phyloP scores from a whole-genome alignment of 2,329 filamentous ascomycete species.

The Colletotrichum sp. region DNA sequence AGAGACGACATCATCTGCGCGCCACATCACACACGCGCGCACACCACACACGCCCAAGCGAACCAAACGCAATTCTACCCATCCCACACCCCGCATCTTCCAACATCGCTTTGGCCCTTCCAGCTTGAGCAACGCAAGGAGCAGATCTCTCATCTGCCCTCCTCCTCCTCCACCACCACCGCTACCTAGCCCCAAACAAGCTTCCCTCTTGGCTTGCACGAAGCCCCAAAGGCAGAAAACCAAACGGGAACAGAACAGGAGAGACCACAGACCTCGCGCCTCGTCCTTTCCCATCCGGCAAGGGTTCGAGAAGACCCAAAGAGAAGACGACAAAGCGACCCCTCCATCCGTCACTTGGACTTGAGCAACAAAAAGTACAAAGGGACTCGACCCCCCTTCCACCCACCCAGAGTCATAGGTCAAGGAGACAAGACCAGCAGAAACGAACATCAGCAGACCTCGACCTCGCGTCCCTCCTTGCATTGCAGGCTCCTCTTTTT shows the following conservation, averaged over 20 bases:
- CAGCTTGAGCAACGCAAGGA: background rate
- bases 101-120: background rate
- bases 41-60: background rate
- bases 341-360: background rate
- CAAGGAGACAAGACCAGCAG: background rate
- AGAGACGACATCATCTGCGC: background rate
- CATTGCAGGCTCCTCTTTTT: background rate
- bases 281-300: background rate
- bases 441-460: conserved; percentile 6
- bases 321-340: background rate
- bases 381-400: background rate
- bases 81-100: background rate
- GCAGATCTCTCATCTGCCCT: background rate
- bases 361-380: background rate
- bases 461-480: background rate
- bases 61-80: background rate
- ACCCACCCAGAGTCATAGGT: background rate
- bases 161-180: background rate
- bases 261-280: background rate
- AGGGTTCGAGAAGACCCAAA: background rate
- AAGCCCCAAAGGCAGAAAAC: background rate
- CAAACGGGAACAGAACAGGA: background rate
- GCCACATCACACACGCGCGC: background rate
- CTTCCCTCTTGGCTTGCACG: background rate
- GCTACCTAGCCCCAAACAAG: background rate